Evolutionary conservation across 495 filamentous ascomycete genomes (phyloP), one percentile per base, ranked within the genome.

Genomic region (Patellaria atrata): DNA sequence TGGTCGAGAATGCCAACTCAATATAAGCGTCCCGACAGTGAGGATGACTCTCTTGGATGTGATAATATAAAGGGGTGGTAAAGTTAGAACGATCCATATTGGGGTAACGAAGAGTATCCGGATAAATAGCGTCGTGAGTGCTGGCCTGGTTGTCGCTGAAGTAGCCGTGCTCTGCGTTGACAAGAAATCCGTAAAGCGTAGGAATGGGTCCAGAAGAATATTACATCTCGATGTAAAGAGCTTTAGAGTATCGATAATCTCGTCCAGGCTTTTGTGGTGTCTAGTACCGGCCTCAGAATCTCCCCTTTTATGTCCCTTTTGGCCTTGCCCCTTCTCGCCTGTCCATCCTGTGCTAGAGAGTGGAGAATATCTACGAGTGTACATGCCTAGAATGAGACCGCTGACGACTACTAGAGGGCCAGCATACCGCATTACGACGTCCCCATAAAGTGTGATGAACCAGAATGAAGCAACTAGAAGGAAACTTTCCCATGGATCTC

Each of bases 401-500:
- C 77, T 45, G 14, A 94, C 86, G 15, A 87, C 59, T 12, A 93
- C 62, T 29, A 94, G 62, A 10, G 89, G 89, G 5, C 91, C 91
- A 1, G 78, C 75, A 55, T 71, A 74, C 26, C 77, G 67, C 44
- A 94, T 65, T 14, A 93, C 62, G 14, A 64, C 59, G 56, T 92
- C 87, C 25, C 84, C 84, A 53, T 94, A 96, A 2, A 94, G 61
- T 1, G 81, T 75, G 5, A 77, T 54, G 0, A 71, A 75, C 89
- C 89, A 99, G 50, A 93, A 99, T 3, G 52, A 62, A 2, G 74
- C 71, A 9, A 99, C 64, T 19, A 96, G 53, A 30, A 99, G 62
- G 57, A 99, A 99, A 63, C 83, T 91, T 60, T 94, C 83, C 86
- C 86, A 96, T 2, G 85, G 75, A 46, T 99, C 89, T 19, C 69